These are phyloP conservation scores for Pythium pyrilobum DNA, from an alignment of 352 stramenopile species.

Conservation along the genomic window DNA sequence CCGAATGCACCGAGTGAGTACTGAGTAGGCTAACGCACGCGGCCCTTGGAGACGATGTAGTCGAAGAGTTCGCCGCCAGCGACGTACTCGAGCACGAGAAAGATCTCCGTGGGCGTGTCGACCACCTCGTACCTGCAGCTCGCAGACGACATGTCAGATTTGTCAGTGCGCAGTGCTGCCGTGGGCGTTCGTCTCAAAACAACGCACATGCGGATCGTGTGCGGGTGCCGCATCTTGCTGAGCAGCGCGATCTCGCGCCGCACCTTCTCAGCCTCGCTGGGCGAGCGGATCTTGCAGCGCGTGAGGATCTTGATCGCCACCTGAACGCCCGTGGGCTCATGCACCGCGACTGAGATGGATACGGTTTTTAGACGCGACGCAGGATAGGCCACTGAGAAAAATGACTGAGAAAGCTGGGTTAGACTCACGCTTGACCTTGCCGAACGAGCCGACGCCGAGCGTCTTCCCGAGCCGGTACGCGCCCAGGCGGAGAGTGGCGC, in stretches of 20 bases:
- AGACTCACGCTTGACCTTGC: conserved; percentile 96
- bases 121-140: conserved; percentile 93
- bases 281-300: conserved; percentile 97
- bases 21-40: conserved; percentile 31
- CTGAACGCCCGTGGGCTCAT: conserved; percentile 98
- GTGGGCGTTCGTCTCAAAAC: conserved; percentile 57
- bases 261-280: conserved; percentile 99
- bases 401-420: not conserved
- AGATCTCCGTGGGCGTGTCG: conserved; percentile 98
- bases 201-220: conserved; percentile 99
- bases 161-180: too few relatives aligned
- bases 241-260: conserved; percentile 99
- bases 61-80: conserved; percentile 95
- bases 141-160: not conserved
- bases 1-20: not conserved
- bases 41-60: conserved; percentile 98
- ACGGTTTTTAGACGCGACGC: not conserved
- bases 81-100: conserved; percentile 94
- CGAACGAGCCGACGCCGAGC: conserved; percentile 99
- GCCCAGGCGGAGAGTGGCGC: conserved; percentile 93
- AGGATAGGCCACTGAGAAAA: not conserved
- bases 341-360: conserved; percentile 87
- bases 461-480: conserved; percentile 99
- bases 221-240: conserved; percentile 97
- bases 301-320: conserved; percentile 99